Conservation (phyloP, 371 early-diverging fungal species). For the Zancudomyces culisetae region DNA sequence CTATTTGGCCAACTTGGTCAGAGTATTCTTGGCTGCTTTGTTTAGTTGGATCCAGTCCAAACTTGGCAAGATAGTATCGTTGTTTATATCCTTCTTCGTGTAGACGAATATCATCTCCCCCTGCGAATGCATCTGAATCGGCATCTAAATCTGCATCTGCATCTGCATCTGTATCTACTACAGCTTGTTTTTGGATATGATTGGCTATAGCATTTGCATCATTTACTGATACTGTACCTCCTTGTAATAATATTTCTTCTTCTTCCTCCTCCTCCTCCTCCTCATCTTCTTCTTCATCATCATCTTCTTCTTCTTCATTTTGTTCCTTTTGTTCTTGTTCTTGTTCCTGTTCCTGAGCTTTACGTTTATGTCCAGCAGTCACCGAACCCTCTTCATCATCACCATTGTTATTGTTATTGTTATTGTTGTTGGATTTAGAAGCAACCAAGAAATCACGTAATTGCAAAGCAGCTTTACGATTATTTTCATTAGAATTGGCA, state of each 20-base stretch:
- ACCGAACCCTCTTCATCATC: background rate
- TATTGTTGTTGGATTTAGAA: background rate
- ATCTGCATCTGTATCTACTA: background rate
- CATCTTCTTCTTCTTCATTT: slow-evolving; percentile 2
- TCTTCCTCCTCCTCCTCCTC: slow-evolving; percentile 16
- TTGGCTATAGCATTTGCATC: slow-evolving; percentile 15
- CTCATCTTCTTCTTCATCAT: slow-evolving; percentile 10
- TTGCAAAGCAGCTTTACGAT: background rate
- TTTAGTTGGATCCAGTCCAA: no score
- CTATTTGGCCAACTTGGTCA: slow-evolving; percentile 47
- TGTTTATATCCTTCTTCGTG: slow-evolving; percentile 83
- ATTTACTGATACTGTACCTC: slow-evolving; percentile 18
- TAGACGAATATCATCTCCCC: slow-evolving; percentile 24
- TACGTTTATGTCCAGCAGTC: background rate
- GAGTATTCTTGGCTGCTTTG: slow-evolving; percentile 36
- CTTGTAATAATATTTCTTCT: slow-evolving; percentile 8
- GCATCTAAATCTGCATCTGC: slow-evolving; percentile 9
- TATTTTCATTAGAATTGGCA: background rate
- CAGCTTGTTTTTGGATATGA: no score
- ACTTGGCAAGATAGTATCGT: slow-evolving; percentile 75
- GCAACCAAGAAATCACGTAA: background rate
- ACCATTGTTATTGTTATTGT: background rate
- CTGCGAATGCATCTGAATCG: background rate
- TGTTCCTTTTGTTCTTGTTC: background rate
- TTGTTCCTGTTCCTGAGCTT: background rate